A percentile compares a stretch with the other conserved stretches of the same genome.
These are phyloP conservation scores for Mycena leptocephala DNA, from an alignment of 768 basidiomycete genomes.

Conservation along the genomic window DNA sequence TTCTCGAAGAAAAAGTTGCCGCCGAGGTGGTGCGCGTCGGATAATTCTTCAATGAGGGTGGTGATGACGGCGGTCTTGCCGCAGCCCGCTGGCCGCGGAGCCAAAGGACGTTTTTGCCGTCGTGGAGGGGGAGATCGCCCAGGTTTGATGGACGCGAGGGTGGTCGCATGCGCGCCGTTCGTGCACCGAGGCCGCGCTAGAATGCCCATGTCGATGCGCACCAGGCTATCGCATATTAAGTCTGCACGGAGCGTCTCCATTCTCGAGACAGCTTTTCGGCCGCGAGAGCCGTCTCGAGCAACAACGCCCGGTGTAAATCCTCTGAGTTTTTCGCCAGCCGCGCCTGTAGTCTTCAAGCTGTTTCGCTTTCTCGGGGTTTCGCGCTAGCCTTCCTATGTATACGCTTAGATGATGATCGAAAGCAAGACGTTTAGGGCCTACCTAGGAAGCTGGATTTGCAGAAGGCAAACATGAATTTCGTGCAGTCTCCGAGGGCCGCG, in stretches of 20 bases:
- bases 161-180: neutral
- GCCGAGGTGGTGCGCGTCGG: neutral
- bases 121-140: neutral
- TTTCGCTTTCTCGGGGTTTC: neutral
- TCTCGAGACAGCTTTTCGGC: neutral
- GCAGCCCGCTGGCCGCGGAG: constrained; percentile 1
- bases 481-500: neutral
- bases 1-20: constrained; percentile 15
- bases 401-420: no score
- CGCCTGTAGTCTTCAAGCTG: neutral
- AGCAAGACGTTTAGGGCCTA: neutral
- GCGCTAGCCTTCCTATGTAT: neutral
- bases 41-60: neutral
- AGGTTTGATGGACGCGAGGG: neutral
- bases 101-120: constrained; percentile 14
- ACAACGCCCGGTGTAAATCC: neutral
- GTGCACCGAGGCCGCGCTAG: neutral
- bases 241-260: neutral
- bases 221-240: neutral
- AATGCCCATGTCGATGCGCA: neutral
- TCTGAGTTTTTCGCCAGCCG: neutral
- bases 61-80: constrained; percentile 1
- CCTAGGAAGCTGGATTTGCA: neutral
- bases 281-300: neutral
- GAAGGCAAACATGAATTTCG: neutral